Evolutionary conservation across 2,329 filamentous ascomycete genomes (phyloP).

Genomic region (Fusarium sp.): DNA sequence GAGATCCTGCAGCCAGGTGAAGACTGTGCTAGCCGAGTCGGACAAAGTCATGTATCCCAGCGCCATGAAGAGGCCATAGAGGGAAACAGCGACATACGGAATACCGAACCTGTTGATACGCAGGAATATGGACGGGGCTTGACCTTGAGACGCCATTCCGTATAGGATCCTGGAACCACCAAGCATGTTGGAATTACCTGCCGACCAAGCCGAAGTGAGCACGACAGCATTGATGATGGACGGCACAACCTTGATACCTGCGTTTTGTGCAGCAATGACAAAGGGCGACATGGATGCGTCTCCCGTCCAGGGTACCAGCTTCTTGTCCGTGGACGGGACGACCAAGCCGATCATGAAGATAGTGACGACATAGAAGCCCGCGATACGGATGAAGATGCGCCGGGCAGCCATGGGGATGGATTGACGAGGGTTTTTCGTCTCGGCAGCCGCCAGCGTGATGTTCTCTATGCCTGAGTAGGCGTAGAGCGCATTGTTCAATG

Average conservation of each 20-base stretch:
- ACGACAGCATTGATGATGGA: constrained; percentile 17
- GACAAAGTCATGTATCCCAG: constrained; percentile 14
- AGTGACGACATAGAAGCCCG: constrained; percentile 12
- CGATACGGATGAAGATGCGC: constrained; percentile 6
- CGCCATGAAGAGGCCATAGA: constrained; percentile 8
- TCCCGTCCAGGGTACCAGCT: constrained; percentile 7
- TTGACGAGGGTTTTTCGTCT: constrained; percentile 6
- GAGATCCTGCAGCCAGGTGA: constrained; percentile 17
- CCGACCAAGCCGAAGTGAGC: constrained; percentile 12
- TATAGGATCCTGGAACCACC: constrained; percentile 8
- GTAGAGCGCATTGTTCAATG: constrained; percentile 8
- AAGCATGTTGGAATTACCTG: constrained; percentile 10
- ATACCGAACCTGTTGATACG: constrained; percentile 16
- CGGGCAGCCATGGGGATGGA: constrained; percentile 9
- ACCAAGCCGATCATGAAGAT: constrained; percentile 19
- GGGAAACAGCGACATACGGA: constrained; percentile 5
- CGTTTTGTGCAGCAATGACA: constrained; percentile 7
- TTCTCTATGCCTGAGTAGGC: constrained; percentile 15
- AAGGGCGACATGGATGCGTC: constrained; percentile 10
- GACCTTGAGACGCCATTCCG: constrained; percentile 9
- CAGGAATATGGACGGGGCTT: constrained; percentile 6
- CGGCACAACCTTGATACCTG: constrained; percentile 10
- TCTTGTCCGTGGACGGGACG: constrained; percentile 4
- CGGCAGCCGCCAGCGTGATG: constrained; percentile 4
- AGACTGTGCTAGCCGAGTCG: constrained; percentile 6